Conservation (phyloP, 2,329 filamentous ascomycete genomes). For the Ceratocystis ficicola region DNA sequence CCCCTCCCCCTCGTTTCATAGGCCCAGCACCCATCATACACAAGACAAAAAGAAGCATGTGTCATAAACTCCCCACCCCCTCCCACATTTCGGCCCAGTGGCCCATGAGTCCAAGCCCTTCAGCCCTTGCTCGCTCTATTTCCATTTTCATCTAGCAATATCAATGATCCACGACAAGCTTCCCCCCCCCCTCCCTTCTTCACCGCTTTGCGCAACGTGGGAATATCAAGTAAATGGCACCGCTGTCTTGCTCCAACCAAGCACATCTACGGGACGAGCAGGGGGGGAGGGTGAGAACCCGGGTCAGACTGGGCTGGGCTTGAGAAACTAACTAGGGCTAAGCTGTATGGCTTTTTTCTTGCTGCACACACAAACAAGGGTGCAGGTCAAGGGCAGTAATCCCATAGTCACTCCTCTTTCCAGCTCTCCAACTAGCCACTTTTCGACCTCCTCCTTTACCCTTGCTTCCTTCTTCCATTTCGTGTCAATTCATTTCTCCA, state of each 20-base stretch:
- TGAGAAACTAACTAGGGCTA: background rate
- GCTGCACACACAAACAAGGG: background rate
- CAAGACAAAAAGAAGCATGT: background rate
- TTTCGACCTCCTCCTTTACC: background rate
- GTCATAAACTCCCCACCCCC: background rate
- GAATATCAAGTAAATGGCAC: background rate
- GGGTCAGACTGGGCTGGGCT: too few species aligned
- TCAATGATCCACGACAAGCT: background rate
- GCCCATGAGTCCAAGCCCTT: background rate
- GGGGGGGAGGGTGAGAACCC: background rate
- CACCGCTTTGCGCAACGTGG: conserved; percentile 11
- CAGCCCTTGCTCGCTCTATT: background rate
- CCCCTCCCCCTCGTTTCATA: background rate
- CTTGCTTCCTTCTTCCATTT: background rate
- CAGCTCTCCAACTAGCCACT: background rate
- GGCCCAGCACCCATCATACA: background rate
- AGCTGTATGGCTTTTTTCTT: background rate
- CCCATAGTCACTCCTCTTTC: background rate
- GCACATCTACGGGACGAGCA: background rate
- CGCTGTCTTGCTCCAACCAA: background rate
- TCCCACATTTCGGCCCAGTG: background rate
- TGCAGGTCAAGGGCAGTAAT: background rate
- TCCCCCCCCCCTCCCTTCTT: background rate
- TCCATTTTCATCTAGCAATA: background rate
- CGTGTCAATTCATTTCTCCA: background rate